Conservation (phyloP, 768 basidiomycete genomes). For the Dentipellis sp. region DNA sequence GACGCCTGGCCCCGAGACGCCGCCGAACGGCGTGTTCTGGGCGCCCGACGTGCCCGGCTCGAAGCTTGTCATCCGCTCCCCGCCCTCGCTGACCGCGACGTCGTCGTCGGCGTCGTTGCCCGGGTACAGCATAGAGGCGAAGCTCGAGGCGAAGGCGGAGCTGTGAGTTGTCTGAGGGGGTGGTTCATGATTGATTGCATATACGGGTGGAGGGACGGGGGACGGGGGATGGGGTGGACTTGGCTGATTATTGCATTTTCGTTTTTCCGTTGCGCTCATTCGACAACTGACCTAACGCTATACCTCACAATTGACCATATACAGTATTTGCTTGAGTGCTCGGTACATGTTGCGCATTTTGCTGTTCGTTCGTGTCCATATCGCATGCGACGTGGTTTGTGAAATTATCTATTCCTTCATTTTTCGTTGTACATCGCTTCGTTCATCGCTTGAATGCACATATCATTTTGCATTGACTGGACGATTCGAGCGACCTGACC, state of each 20-base stretch:
- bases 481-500: too few relatives aligned
- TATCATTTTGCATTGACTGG: too few relatives aligned
- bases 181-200: background rate
- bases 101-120: slow-evolving; percentile 10
- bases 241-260: background rate
- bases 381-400: background rate
- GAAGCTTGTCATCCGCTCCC: slow-evolving; percentile 7
- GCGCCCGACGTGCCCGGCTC: slow-evolving; percentile 8
- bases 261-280: background rate
- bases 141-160: background rate
- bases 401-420: too few relatives aligned
- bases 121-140: slow-evolving; percentile 13
- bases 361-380: background rate
- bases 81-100: slow-evolving; percentile 7
- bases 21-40: slow-evolving; percentile 11
- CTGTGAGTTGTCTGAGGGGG: slow-evolving; percentile 1
- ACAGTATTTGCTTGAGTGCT: background rate
- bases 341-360: background rate
- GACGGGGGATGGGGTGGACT: background rate
- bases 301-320: background rate
- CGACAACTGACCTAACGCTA: background rate
- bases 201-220: background rate
- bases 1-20: slow-evolving; percentile 39
- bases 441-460: too few relatives aligned
- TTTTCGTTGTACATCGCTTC: too few relatives aligned